Percentiles rank a stretch among this genome's conserved stretches.
phyloP scores from a whole-genome alignment of 1,284 basidiomycete genomes.

The Irpex rosettiformis region DNA sequence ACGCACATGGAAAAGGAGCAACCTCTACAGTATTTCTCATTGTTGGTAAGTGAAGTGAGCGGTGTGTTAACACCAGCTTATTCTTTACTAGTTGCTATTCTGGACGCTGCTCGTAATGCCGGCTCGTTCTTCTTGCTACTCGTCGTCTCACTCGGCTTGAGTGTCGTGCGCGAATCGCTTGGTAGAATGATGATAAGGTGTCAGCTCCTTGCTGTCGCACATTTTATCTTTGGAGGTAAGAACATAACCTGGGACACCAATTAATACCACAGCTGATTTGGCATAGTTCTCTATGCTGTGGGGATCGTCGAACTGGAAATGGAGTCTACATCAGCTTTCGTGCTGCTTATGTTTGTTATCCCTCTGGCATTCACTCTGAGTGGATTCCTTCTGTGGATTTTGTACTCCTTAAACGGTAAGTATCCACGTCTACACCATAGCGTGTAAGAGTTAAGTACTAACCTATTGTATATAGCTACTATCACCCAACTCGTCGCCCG shows the following conservation, averaged over 20 bases:
- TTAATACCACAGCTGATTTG: background rate
- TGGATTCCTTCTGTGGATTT: slow-evolving; percentile 93
- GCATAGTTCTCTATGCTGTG: slow-evolving; percentile 81
- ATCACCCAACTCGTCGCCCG: slow-evolving; percentile 80
- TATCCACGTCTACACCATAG: slow-evolving; percentile 7
- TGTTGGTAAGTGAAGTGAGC: slow-evolving; percentile 51
- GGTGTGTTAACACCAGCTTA: background rate
- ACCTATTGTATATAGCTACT: slow-evolving; percentile 53
- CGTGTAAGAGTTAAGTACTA: background rate
- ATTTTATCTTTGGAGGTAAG: slow-evolving; percentile 92
- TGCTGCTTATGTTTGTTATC: slow-evolving; percentile 84
- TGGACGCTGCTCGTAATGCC: slow-evolving; percentile 93
- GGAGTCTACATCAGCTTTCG: slow-evolving; percentile 79
- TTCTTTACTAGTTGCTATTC: slow-evolving; percentile 63
- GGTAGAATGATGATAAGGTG: slow-evolving; percentile 79
- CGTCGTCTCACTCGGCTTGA: slow-evolving; percentile 85
- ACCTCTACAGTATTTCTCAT: slow-evolving; percentile 82
- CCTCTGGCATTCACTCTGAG: slow-evolving; percentile 93
- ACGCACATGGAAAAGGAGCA: slow-evolving; percentile 78
- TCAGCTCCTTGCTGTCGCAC: slow-evolving; percentile 72
- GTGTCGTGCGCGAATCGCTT: slow-evolving; percentile 78
- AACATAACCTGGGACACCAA: slow-evolving; percentile 13
- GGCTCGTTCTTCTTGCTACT: slow-evolving; percentile 94
- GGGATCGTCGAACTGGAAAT: slow-evolving; percentile 91
- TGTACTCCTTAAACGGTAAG: slow-evolving; percentile 82